phyloP scores from a whole-genome alignment of 2,329 filamentous ascomycete genomes.

The Trichoderma pleuroti region DNA sequence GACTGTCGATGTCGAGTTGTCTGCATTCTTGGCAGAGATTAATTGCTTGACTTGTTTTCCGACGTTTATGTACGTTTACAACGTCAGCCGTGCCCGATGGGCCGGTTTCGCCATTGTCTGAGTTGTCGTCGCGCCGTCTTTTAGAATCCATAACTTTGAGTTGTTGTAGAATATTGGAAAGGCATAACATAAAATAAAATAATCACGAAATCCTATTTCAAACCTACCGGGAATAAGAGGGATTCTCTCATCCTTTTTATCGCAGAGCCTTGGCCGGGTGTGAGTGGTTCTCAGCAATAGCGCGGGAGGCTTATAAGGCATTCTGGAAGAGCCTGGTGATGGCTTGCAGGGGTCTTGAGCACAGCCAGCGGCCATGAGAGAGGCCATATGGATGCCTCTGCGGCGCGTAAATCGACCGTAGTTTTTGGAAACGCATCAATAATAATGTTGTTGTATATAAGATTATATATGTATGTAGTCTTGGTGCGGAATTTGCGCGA shows the following conservation, averaged over 20 bases:
- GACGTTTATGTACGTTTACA: not conserved
- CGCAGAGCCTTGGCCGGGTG: not conserved
- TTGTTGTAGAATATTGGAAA: not conserved
- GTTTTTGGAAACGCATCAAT: not conserved
- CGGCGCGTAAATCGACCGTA: not conserved
- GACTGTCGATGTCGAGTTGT: not conserved
- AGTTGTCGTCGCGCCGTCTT: not conserved
- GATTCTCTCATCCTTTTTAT: not conserved
- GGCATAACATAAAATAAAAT: no score
- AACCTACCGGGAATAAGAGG: not conserved
- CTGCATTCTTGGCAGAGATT: conserved; percentile 7
- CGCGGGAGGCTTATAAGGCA: conserved; percentile 6
- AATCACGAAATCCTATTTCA: not conserved
- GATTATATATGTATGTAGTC: not conserved
- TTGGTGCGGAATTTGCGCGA: not conserved
- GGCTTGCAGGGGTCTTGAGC: not conserved
- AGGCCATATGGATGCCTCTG: not conserved
- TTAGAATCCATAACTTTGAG: not conserved
- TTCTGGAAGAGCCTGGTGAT: not conserved
- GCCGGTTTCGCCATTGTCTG: not conserved
- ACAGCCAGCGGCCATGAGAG: not conserved
- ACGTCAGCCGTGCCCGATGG: not conserved
- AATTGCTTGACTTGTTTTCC: not conserved
- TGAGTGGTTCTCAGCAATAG: not conserved
- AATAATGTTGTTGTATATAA: not conserved